These are phyloP conservation scores for Rubia tinctorum DNA, from an alignment of 305 asterid species.

Conservation along the genomic window DNA sequence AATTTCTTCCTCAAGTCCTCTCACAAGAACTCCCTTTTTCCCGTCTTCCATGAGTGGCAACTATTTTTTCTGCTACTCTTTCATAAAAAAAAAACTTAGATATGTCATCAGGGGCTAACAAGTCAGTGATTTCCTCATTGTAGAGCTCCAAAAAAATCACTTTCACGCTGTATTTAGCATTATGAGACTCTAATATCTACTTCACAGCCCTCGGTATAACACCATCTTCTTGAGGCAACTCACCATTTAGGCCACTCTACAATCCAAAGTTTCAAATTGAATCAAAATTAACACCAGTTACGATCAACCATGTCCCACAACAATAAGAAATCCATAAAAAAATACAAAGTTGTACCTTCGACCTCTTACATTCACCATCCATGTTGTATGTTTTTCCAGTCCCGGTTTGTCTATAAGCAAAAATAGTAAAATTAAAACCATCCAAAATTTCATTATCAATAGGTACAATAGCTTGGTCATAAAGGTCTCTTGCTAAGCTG, in stretches of 20 bases:
- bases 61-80: conserved; percentile 89
- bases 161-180: conserved; percentile 92
- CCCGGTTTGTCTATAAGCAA: no score
- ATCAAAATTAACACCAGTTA: not conserved
- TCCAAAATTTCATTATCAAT: no score
- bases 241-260: conserved; percentile 78
- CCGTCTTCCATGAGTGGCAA: conserved; percentile 98
- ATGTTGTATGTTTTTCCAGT: no score
- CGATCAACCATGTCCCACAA: no score
- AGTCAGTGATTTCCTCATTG: conserved; percentile 93
- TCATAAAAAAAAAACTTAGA: conserved; percentile 50
- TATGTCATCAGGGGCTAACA: conserved; percentile 84
- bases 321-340: no score
- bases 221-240: conserved; percentile 86
- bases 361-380: no score
- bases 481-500: conserved; percentile 81
- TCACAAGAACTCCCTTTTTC: conserved; percentile 93
- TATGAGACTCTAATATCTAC: conserved; percentile 90
- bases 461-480: no score
- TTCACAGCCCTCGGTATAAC: conserved; percentile 90
- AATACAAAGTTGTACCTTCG: no score
- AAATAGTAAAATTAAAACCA: no score
- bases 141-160: conserved; percentile 92
- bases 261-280: conserved; percentile 8
- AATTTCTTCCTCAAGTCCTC: conserved; percentile 95